phyloP scores from a whole-genome alignment of 495 filamentous ascomycete genomes.

The Apodospora peruviana region DNA sequence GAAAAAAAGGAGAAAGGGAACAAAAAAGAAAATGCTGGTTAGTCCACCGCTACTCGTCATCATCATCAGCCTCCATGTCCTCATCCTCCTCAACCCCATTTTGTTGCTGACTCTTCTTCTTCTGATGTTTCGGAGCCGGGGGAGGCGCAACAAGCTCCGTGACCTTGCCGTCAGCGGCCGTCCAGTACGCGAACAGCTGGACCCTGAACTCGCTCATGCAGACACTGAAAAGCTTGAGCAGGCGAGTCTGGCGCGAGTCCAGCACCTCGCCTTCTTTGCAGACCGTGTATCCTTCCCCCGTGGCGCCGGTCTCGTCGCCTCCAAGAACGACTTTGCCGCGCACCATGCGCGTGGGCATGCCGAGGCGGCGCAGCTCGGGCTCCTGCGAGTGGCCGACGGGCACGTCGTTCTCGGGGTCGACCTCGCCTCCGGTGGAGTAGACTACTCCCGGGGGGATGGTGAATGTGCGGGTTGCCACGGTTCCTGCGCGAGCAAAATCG shows the following conservation, averaged over 20 bases:
- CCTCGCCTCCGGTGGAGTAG: slow-evolving; percentile 69
- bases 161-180: slow-evolving; percentile 50
- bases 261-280: slow-evolving; percentile 77
- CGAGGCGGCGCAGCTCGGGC: slow-evolving; percentile 77
- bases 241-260: slow-evolving; percentile 80
- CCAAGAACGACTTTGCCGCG: slow-evolving; percentile 85
- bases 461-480: slow-evolving; percentile 64
- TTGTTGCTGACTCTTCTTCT: background rate
- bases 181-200: slow-evolving; percentile 70
- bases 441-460: slow-evolving; percentile 72
- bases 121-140: slow-evolving; percentile 24
- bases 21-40: no score
- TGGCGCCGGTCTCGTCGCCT: slow-evolving; percentile 51
- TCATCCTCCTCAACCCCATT: slow-evolving; percentile 10
- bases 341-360: slow-evolving; percentile 78
- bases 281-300: slow-evolving; percentile 52
- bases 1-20: no score
- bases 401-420: slow-evolving; percentile 74
- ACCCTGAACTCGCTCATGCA: slow-evolving; percentile 85
- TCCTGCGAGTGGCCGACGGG: slow-evolving; percentile 82
- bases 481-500: slow-evolving; percentile 89
- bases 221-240: slow-evolving; percentile 91
- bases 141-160: slow-evolving; percentile 46
- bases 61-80: slow-evolving; percentile 10
- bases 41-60: background rate